Evolutionary conservation across 2,329 filamentous ascomycete genomes (phyloP).

Genomic region (Beauveria sp.): DNA sequence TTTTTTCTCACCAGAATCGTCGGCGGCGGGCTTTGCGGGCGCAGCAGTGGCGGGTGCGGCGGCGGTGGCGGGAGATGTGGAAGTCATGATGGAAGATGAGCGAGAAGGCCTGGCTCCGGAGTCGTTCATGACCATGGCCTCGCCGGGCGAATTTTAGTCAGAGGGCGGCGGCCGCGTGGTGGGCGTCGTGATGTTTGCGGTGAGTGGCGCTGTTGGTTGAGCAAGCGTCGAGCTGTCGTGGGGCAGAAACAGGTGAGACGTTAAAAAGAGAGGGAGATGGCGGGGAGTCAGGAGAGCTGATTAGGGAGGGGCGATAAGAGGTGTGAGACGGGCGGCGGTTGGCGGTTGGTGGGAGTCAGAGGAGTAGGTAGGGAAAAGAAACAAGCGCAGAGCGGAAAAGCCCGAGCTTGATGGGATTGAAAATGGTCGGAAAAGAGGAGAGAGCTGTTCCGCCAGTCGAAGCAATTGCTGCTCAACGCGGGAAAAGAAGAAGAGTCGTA

Average conservation of each 20-base stretch:
- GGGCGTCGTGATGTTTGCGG: background rate
- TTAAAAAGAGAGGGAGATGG: background rate
- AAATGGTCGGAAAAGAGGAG: background rate
- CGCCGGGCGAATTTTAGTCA: background rate
- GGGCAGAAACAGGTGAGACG: background rate
- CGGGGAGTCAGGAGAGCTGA: constrained; percentile 8
- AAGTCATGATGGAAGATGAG: constrained; percentile 31
- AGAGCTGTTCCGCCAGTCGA: constrained; percentile 1
- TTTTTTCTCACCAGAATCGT: constrained; percentile 33
- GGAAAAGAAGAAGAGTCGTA: background rate
- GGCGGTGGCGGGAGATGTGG: constrained; percentile 21
- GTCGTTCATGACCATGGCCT: constrained; percentile 34
- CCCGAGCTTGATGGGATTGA: background rate
- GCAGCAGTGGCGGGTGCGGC: constrained; percentile 13
- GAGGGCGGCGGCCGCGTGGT: background rate
- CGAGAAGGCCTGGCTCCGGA: constrained; percentile 29
- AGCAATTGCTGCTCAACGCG: constrained; percentile 11
- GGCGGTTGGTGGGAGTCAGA: constrained; percentile 2
- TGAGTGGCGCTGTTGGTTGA: constrained; percentile 8
- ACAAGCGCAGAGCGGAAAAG: background rate
- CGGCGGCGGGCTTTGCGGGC: constrained; percentile 19
- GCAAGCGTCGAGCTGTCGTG: constrained; percentile 8
- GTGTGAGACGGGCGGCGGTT: background rate
- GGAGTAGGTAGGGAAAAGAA: background rate
- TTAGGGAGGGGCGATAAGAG: constrained; percentile 13